phyloP scores from a whole-genome alignment of 1,284 basidiomycete species.

The Ganoderma meredithae region DNA sequence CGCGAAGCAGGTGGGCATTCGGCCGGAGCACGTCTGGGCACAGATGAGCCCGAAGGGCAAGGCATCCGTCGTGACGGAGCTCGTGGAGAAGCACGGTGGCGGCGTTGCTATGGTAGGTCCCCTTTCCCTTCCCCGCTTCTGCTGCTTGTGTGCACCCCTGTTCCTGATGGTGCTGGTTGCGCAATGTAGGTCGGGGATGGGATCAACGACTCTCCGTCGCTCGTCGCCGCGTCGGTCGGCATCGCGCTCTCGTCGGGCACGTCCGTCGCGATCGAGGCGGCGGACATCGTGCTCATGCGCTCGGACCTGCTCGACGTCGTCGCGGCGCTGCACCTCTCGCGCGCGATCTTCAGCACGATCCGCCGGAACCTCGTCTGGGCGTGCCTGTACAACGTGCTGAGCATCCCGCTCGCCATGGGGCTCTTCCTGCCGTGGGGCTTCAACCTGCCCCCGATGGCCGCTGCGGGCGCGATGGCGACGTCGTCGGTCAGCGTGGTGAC shows the following conservation, averaged over 20 bases:
- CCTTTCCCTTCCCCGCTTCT: not conserved
- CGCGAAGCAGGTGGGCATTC: constrained; percentile 88
- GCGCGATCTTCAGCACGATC: constrained; percentile 91
- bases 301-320: constrained; percentile 97
- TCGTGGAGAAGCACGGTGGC: constrained; percentile 73
- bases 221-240: constrained; percentile 94
- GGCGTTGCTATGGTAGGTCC: constrained; percentile 87
- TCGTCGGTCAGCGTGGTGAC: constrained; percentile 96
- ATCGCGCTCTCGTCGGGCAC: constrained; percentile 97
- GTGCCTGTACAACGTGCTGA: constrained; percentile 91
- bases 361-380: constrained; percentile 92
- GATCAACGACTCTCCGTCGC: constrained; percentile 98
- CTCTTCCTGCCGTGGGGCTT: constrained; percentile 91
- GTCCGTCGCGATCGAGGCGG: constrained; percentile 97
- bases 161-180: not conserved
- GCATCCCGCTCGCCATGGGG: constrained; percentile 99
- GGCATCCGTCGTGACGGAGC: constrained; percentile 79
- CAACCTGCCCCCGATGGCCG: constrained; percentile 98
- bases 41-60: constrained; percentile 95
- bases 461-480: constrained; percentile 97
- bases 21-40: constrained; percentile 82
- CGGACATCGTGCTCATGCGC: constrained; percentile 97
- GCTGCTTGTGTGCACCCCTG: constrained; percentile 13
- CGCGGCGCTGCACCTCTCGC: constrained; percentile 91
- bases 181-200: constrained; percentile 90